A percentile compares a stretch with the other conserved stretches of the same genome.
Evolutionary conservation across 1,284 basidiomycete genomes (phyloP).

Genomic region (Ustilago crameri): DNA sequence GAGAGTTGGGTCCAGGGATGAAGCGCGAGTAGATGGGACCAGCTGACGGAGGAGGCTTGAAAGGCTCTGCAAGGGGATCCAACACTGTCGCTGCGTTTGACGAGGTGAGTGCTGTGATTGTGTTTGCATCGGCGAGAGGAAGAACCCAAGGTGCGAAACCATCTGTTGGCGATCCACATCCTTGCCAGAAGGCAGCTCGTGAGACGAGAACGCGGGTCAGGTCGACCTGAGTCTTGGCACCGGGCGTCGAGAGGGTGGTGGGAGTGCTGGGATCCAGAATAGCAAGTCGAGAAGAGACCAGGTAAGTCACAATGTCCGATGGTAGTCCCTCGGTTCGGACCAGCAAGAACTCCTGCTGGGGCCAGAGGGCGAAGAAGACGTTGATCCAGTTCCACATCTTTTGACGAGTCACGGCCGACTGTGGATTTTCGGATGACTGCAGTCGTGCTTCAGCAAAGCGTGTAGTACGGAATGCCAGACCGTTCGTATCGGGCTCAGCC

Average conservation of each 20-base stretch:
- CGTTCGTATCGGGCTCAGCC: conserved; percentile 62
- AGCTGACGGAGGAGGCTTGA: conserved; percentile 18
- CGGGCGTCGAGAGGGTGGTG: conserved; percentile 1
- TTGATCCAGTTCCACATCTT: conserved; percentile 51
- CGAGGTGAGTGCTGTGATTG: conserved; percentile 17
- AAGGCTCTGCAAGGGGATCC: conserved; percentile 19
- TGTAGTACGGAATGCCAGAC: conserved; percentile 37
- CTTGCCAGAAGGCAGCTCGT: conserved; percentile 62
- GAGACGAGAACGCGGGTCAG: conserved; percentile 32
- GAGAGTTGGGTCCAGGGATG: conserved; percentile 54
- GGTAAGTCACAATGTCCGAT: conserved; percentile 3
- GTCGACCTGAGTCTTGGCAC: conserved; percentile 18
- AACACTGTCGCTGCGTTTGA: conserved; percentile 21
- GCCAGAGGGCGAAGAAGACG: conserved; percentile 53
- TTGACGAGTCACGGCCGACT: background rate
- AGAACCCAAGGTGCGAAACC: conserved; percentile 44
- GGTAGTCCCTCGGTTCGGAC: conserved; percentile 12
- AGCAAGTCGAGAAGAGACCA: conserved; percentile 37
- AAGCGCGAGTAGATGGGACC: conserved; percentile 59
- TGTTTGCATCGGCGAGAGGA: conserved; percentile 28
- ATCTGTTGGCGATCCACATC: conserved; percentile 29
- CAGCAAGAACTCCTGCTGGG: conserved; percentile 47
- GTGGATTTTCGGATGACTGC: background rate
- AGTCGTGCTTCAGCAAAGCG: conserved; percentile 35
- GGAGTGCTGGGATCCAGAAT: conserved; percentile 41